Percentiles rank a stretch among this genome's conserved stretches.
Evolutionary conservation across 2,329 filamentous ascomycete genomes (phyloP).

Genomic region (Pseudopyricularia cyperi): DNA sequence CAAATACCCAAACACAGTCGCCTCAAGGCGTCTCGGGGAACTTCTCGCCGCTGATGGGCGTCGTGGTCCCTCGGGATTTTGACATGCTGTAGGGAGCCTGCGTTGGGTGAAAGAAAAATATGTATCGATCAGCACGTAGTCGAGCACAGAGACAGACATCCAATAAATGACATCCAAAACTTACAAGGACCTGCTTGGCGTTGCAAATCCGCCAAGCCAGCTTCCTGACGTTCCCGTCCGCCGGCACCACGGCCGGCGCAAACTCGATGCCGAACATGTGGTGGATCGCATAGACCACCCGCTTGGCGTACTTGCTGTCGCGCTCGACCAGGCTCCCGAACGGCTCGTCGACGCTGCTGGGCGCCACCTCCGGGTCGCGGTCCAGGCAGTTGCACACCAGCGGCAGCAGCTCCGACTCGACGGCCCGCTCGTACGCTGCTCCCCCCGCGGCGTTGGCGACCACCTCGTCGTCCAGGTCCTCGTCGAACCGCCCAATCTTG

Average conservation of each 20-base stretch:
- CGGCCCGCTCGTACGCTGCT: slow-evolving; percentile 47
- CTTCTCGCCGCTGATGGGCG: slow-evolving; percentile 33
- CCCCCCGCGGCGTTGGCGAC: slow-evolving; percentile 12
- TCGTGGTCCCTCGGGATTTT: slow-evolving; percentile 46
- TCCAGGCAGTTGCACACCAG: slow-evolving; percentile 89
- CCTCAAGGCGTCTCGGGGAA: slow-evolving; percentile 16
- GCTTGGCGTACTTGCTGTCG: slow-evolving; percentile 75
- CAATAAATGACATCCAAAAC: slow-evolving; percentile 17
- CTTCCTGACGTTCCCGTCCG: slow-evolving; percentile 82
- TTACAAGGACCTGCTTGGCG: slow-evolving; percentile 85
- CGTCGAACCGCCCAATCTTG: slow-evolving; percentile 64
- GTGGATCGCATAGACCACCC: slow-evolving; percentile 86
- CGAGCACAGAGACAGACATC: background rate
- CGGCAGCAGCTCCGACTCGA: slow-evolving; percentile 68
- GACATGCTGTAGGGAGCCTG: slow-evolving; percentile 65
- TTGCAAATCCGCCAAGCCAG: slow-evolving; percentile 91
- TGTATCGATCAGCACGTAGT: slow-evolving; percentile 7
- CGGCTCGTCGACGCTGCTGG: slow-evolving; percentile 60
- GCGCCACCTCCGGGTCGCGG: slow-evolving; percentile 80
- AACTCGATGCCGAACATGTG: slow-evolving; percentile 98
- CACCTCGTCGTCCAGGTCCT: slow-evolving; percentile 45
- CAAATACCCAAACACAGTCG: no score
- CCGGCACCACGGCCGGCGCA: slow-evolving; percentile 79
- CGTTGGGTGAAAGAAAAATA: slow-evolving; percentile 4
- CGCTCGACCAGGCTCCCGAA: slow-evolving; percentile 80